These are phyloP conservation scores for Coemansia sp. DNA, from an alignment of 192 early-diverging fungal genomes.

Conservation along the genomic window DNA sequence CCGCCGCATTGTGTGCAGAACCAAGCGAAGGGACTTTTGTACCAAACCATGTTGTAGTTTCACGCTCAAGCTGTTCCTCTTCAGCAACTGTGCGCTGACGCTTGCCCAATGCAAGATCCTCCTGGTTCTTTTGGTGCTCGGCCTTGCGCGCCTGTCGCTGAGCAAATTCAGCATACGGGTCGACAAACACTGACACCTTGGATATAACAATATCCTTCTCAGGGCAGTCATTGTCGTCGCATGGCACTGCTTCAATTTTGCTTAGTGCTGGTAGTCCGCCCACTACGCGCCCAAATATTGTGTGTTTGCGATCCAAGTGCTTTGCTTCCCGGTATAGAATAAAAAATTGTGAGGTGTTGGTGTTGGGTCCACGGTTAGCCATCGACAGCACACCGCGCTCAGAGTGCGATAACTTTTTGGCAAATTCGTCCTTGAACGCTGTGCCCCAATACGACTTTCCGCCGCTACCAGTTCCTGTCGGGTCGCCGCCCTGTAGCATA, in stretches of 20 bases:
- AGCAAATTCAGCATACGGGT: conserved; percentile 80
- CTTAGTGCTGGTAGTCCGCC: conserved; percentile 81
- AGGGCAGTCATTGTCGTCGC: conserved; percentile 72
- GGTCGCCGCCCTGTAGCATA: conserved; percentile 98
- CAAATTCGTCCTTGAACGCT: conserved; percentile 72
- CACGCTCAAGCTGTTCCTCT: conserved; percentile 59
- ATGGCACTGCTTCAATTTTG: conserved; percentile 74
- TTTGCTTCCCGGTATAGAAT: conserved; percentile 67
- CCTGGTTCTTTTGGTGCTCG: conserved; percentile 49
- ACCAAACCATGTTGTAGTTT: conserved; percentile 74
- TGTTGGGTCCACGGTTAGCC: conserved; percentile 93
- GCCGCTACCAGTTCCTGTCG: conserved; percentile 90
- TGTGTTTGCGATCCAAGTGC: conserved; percentile 84
- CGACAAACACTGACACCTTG: conserved; percentile 72
- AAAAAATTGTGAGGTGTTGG: conserved; percentile 75
- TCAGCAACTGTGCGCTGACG: conserved; percentile 45
- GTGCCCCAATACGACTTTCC: conserved; percentile 70
- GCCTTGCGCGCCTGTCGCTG: conserved; percentile 68
- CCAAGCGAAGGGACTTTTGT: conserved; percentile 43
- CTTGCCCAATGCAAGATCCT: conserved; percentile 40
- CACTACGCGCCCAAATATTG: conserved; percentile 91
- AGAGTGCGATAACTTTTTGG: conserved; percentile 70
- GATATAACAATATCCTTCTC: conserved; percentile 72
- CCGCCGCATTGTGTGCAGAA: background rate
- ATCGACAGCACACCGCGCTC: conserved; percentile 86